Base-by-base conservation (phyloP, 345 rosid species). In the Eucalyptus erythrocorys region DNA sequence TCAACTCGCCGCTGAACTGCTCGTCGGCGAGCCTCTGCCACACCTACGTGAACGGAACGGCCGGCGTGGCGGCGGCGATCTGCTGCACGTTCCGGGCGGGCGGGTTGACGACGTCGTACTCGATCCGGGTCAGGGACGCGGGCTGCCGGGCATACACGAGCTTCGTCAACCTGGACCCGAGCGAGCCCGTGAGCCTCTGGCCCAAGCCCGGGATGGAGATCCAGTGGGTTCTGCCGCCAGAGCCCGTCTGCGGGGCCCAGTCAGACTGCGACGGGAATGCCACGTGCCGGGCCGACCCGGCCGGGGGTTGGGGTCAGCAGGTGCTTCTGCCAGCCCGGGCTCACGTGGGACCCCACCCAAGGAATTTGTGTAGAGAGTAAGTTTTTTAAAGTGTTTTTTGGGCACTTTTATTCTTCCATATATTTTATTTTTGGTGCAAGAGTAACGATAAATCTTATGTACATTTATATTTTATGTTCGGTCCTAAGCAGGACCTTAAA, bases 131-230 rank as follows among this genome's bases (percentile, higher is more conserved):
- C 15, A 87, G 91, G 51, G 90, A 91, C 1, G 43, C 17, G 5
- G 93, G 92, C 37, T 94, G 96, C 66, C 71, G 89, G 21, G 94
- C 94, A 3, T 94, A 92, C 88, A 86, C 88, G 14, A 92, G 93
- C 88, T 93, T 93, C 48, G 92, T 92, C 43, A 91, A 92, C 90
- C 87, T 93, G 88, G 64, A 92, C 37, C 11, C 89, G 26, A n/a
- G 3, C 13, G 66, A 24, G 64, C 92, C 94, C 2, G 90, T 92
- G 61, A 49, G 48, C 79, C 85, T 14, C 88, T 94, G 95, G 96
- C 90, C 93, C 3, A 48, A 85, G 42, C 93, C 95, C 2, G 96
- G 91, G 2, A 48, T 94, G 88, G 94, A 90, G 90, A 88, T 94
- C 49, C 88, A 93, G 87, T 94, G 95, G 95, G 90, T 34, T 68